Base-by-base conservation (phyloP, 2,329 filamentous ascomycete species). In the Apiospora aurea region DNA sequence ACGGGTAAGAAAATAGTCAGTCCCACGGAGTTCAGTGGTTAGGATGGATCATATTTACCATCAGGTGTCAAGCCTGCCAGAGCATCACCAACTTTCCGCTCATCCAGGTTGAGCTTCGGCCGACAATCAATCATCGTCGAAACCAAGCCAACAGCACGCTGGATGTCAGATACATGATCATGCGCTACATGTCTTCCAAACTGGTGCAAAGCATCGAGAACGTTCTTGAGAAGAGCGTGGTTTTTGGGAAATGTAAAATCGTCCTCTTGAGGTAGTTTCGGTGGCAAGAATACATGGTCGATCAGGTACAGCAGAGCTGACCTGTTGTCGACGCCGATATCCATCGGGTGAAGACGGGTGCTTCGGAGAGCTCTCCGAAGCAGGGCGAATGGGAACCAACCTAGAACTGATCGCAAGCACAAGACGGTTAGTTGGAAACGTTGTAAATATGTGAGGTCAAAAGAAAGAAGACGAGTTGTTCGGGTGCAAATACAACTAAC, bases 221-320 rank as follows among this genome's bases (percentile, higher is more conserved):
- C 24, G 43, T 43, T 18, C 13, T 49, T n/a, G 4, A 70, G 11
- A 13, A 69, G 38, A n/a, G 67, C 24, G 5, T 29, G 41, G 5
- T 71, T 24, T 6, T 69, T 29, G 8, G 67, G n/a, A 4, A 24
- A 18, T 4, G 67, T n/a, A 13, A 66, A 71, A n/a, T 71, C 71
- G 18, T 49, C 49, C 0, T 47, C 1, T 18, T 69, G 67, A 4
- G 67, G 71, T 8, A 71, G 51, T 2, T 46, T 47, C 4, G 41
- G 67, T 5, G 41, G 43, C 1, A 71, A 29, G 26, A 71, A 71
- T 51, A 71, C 29, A 49, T 71, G 71, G 49, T 69, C 24, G 26
- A 43, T 16, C 16, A 11, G 38, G 24, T 71, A 71, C 38, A 64
- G 13, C 38, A 71, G 49, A n/a, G 21, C 68, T 53, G 68, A 41